These are phyloP conservation scores for Magnaporthiopsis poae DNA, from an alignment of 2,329 filamentous ascomycete genomes.

Conservation along the genomic window DNA sequence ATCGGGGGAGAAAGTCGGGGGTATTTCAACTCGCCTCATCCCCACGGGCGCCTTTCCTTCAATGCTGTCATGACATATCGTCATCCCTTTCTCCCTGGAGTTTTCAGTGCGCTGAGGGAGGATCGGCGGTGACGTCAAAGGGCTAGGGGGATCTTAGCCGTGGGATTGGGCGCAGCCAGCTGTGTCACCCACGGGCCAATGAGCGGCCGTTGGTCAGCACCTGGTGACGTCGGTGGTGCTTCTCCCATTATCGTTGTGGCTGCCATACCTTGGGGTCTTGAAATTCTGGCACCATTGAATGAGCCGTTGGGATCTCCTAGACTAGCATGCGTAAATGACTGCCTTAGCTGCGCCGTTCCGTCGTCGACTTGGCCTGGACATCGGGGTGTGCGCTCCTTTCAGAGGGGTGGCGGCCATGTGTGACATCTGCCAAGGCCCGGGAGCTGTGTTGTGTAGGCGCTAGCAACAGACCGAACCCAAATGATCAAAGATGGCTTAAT, in stretches of 20 bases:
- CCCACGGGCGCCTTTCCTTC: not conserved
- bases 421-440: not conserved
- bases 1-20: not conserved
- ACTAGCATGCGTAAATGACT: not conserved
- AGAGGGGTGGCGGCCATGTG: not conserved
- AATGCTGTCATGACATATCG: not conserved
- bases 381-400: not conserved
- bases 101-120: no score
- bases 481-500: not conserved
- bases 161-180: not conserved
- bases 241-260: no score
- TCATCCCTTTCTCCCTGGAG: not conserved
- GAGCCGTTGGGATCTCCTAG: not conserved
- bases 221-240: conserved; percentile 1
- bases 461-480: not conserved
- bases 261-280: no score
- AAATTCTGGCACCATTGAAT: no score
- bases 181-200: not conserved
- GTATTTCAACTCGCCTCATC: conserved; percentile 2
- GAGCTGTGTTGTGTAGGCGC: not conserved
- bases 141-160: no score
- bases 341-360: not conserved
- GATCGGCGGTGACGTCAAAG: conserved; percentile 1
- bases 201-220: not conserved
- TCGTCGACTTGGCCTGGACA: not conserved